Conservation (phyloP, 2,329 filamentous ascomycete species). For the Colletotrichum lupini region DNA sequence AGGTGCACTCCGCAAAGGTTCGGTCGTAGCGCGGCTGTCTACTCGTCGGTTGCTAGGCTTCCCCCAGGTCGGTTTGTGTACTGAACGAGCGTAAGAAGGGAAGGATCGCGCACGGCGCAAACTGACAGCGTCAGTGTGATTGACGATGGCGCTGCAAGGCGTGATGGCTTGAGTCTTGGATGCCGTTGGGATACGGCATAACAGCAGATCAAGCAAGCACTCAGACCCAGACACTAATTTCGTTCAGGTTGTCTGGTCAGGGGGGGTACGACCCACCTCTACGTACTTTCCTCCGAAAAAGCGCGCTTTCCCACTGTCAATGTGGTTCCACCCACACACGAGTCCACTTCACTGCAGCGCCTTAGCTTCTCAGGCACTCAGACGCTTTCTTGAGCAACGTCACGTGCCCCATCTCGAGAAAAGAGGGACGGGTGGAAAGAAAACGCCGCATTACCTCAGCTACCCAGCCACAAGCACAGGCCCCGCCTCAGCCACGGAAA, state of each 20-base stretch:
- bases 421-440: not conserved
- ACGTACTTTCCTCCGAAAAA: slow-evolving; percentile 19
- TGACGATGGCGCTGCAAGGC: slow-evolving; percentile 28
- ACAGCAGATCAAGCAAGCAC: slow-evolving; percentile 30
- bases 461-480: slow-evolving; percentile 3
- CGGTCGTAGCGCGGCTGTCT: slow-evolving; percentile 5
- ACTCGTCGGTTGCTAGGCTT: slow-evolving; percentile 18
- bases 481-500: slow-evolving; percentile 7
- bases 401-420: not conserved
- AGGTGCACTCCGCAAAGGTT: slow-evolving; percentile 17
- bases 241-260: slow-evolving; percentile 33
- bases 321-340: not conserved
- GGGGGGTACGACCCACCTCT: slow-evolving; percentile 10
- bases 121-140: slow-evolving; percentile 35
- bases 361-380: not conserved
- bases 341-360: not conserved
- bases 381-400: not conserved
- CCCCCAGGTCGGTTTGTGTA: not conserved
- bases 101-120: slow-evolving; percentile 35
- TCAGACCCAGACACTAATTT: slow-evolving; percentile 31
- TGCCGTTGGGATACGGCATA: slow-evolving; percentile 22
- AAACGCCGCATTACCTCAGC: not conserved
- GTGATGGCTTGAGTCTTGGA: slow-evolving; percentile 16
- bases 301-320: slow-evolving; percentile 9
- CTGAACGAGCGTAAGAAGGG: slow-evolving; percentile 33